Evolutionary conservation across 2,329 filamentous ascomycete genomes (phyloP).

Genomic region (Xylariaceae sp.): DNA sequence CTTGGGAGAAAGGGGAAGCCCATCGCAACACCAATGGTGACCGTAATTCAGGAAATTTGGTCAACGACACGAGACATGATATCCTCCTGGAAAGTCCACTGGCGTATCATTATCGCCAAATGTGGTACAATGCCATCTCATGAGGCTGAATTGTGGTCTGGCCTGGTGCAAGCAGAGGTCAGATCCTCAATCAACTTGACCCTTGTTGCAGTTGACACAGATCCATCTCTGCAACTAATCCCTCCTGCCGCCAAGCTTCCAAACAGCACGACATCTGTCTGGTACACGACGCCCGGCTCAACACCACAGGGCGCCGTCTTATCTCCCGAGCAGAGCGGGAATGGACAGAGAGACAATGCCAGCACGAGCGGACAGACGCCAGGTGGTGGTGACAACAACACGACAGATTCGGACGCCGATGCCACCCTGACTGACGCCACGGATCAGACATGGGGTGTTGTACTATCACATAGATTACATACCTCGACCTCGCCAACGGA

Average conservation of each 20-base stretch:
- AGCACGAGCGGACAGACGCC: constrained; percentile 42
- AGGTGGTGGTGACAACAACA: constrained; percentile 37
- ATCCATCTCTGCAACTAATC: constrained; percentile 58
- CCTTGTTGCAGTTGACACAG: constrained; percentile 60
- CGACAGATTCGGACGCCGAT: constrained; percentile 54
- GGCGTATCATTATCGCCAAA: constrained; percentile 72
- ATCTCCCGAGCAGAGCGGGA: constrained; percentile 55
- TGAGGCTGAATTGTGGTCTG: constrained; percentile 58
- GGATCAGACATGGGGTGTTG: constrained; percentile 71
- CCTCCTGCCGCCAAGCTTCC: constrained; percentile 50
- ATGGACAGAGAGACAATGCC: constrained; percentile 38
- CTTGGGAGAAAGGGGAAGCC: constrained; percentile 54
- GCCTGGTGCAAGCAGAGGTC: constrained; percentile 47
- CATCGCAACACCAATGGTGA: constrained; percentile 49
- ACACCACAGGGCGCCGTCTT: constrained; percentile 58
- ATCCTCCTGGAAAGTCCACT: constrained; percentile 63
- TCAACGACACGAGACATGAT: constrained; percentile 70
- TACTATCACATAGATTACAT: constrained; percentile 61
- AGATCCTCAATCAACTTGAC: constrained; percentile 50
- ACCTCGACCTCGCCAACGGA: constrained; percentile 53
- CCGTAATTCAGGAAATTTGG: constrained; percentile 73
- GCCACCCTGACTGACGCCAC: constrained; percentile 65
- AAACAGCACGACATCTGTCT: constrained; percentile 38
- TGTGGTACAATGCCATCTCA: constrained; percentile 61
- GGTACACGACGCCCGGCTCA: constrained; percentile 60